These are phyloP conservation scores for Camellia japonica DNA, from an alignment of 148 eudicot genomes.

Conservation along the genomic window DNA sequence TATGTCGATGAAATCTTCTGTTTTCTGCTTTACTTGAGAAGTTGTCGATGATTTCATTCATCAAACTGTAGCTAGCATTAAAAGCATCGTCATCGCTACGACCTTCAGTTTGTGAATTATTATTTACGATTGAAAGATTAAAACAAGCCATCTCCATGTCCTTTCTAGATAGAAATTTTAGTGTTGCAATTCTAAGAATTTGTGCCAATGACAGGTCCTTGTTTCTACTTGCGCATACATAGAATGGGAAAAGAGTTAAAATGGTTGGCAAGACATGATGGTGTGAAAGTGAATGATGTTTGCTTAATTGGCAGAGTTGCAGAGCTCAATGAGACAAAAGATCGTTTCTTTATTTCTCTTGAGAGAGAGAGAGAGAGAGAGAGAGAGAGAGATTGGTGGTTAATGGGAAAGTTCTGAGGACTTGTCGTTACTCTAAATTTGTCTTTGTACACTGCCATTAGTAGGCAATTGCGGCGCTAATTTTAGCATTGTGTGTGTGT, in stretches of 20 bases:
- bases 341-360: neutral
- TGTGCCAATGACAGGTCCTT: no score
- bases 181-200: neutral
- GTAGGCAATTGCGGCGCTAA: neutral
- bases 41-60: neutral
- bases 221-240: no score
- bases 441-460: neutral
- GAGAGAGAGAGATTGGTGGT: no score
- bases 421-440: neutral
- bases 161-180: no score
- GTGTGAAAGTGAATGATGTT: slow-evolving; percentile 9
- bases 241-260: neutral
- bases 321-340: neutral
- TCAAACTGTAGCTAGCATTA: neutral
- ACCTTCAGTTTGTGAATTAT: neutral
- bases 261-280: neutral
- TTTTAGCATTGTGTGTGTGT: neutral
- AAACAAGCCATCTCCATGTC: neutral
- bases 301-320: slow-evolving; percentile 9
- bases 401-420: neutral
- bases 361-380: neutral
- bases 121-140: neutral
- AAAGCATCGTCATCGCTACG: neutral
- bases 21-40: neutral
- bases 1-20: neutral